phyloP scores from a whole-genome alignment of 768 basidiomycete genomes.

The Hygrophoropsis aurantiaca region DNA sequence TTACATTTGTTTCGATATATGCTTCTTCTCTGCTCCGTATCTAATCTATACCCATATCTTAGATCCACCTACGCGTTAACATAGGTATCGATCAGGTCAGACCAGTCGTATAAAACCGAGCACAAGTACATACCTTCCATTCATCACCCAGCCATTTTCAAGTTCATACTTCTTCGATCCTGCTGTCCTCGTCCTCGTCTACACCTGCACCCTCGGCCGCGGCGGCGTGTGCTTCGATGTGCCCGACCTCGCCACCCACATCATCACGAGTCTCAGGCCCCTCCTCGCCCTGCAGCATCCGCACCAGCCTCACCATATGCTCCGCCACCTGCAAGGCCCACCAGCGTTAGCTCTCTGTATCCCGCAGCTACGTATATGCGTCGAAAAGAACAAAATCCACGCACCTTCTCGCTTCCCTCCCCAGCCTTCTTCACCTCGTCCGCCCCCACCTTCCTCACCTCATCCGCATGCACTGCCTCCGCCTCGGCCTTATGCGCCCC shows the following conservation, averaged over 20 bases:
- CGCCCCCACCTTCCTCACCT: too few species aligned
- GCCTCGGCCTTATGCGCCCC: conserved; percentile 75
- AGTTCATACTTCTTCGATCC: conserved; percentile 78
- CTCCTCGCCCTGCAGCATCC: conserved; percentile 79
- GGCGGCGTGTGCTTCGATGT: conserved; percentile 16
- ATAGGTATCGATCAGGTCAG: too few species aligned
- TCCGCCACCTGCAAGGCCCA: conserved; percentile 63
- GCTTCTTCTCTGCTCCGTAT: too few species aligned
- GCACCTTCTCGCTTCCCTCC: conserved; percentile 77
- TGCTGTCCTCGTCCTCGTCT: conserved; percentile 67
- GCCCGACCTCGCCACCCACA: conserved; percentile 34
- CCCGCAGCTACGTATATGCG: too few species aligned
- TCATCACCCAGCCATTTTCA: too few species aligned
- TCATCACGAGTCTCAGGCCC: conserved; percentile 61
- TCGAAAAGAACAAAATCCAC: conserved; percentile 18
- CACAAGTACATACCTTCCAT: too few species aligned
- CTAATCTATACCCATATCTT: too few species aligned
- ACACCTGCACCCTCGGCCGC: conserved; percentile 30
- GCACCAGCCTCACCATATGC: conserved; percentile 86
- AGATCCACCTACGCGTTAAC: too few species aligned
- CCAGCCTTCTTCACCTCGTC: too few species aligned
- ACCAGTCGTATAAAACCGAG: too few species aligned
- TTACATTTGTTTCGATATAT: too few species aligned
- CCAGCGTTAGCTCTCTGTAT: background rate
- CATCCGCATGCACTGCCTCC: too few species aligned